Evolutionary conservation across 164 flowering plant genomes (phyloP), one percentile per base, ranked within the genome.

Genomic region (Annona squamosa): DNA sequence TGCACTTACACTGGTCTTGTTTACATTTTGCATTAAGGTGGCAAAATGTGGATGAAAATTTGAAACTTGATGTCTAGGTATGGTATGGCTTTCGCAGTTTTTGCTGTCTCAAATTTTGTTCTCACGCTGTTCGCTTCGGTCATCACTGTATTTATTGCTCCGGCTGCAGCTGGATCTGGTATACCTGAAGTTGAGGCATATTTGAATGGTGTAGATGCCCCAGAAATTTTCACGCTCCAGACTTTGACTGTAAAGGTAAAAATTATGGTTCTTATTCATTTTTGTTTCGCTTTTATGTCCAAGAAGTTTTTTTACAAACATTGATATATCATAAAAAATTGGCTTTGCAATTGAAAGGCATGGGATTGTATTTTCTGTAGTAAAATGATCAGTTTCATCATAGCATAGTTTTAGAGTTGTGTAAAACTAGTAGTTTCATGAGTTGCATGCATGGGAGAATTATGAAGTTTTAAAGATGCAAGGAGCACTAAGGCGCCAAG

Each of bases 151-250:
- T 85, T 72, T 70, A 18, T 90, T 61, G 83, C 94, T 0, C 97
- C 98, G 12, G 86, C 82, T 12, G 94, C 97, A 6, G 89, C 97
- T 73, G 97, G 97, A 12, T 91, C 98, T 0, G 97, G 98, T 68
- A 88, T 91, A 69, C 96, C 98, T 3, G 98, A 94, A 85, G 92
- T 94, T 9, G 90, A 94, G 86, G 97, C 98, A 37, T 94, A 89
- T 79, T 63, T 94, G 82, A 94, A 94, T 79, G 98, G 98, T 5
- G 97, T 94, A 19, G 98, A 94, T 79, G 91, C 96, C 0, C 97
- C 97, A 0, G 89, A 80, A 16, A 87, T 94, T 19, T 84, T 90
- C 74, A 80, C 92, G 1, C 65, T 76, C 0, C 78, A 78, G 45
- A 91, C 96, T 63, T 73, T 94, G 81, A 2, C 89, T 56, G 86